These are phyloP conservation scores for Marasmius tenuissimus DNA, from an alignment of 1,284 basidiomycete genomes.

Conservation along the genomic window DNA sequence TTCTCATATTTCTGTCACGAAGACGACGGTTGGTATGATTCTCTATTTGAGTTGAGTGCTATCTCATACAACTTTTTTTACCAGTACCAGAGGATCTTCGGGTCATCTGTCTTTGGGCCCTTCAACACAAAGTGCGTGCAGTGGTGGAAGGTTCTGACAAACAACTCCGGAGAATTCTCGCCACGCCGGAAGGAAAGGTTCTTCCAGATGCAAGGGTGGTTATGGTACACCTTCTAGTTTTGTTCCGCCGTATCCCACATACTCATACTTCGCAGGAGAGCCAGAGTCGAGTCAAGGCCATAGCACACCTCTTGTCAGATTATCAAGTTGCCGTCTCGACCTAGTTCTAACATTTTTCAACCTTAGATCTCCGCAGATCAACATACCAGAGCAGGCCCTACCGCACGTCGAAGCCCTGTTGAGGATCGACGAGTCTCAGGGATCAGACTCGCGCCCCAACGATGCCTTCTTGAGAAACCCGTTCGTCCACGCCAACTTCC, in stretches of 20 bases:
- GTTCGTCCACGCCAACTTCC: not conserved
- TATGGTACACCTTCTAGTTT: not conserved
- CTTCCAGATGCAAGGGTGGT: not conserved
- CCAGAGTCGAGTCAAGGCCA: not conserved
- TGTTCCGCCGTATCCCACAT: not conserved
- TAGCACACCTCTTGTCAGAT: not conserved
- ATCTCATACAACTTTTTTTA: not conserved
- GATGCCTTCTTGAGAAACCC: not conserved
- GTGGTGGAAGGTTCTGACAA: not conserved
- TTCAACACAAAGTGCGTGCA: not conserved
- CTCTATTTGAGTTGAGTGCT: not conserved
- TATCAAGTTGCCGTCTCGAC: too few relatives aligned
- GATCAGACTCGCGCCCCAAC: not conserved
- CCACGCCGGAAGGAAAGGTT: not conserved
- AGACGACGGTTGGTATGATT: not conserved
- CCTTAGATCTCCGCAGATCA: not conserved
- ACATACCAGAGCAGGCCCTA: not conserved
- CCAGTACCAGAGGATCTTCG: not conserved
- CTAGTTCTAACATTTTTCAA: not conserved
- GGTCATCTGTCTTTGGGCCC: not conserved
- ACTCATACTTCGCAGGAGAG: not conserved
- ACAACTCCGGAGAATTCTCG: not conserved
- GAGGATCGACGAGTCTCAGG: not conserved
- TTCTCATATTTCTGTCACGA: not conserved
- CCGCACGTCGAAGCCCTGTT: not conserved